Conservation (phyloP, 2,329 filamentous ascomycete genomes). For the Aspergillus fijiensis region DNA sequence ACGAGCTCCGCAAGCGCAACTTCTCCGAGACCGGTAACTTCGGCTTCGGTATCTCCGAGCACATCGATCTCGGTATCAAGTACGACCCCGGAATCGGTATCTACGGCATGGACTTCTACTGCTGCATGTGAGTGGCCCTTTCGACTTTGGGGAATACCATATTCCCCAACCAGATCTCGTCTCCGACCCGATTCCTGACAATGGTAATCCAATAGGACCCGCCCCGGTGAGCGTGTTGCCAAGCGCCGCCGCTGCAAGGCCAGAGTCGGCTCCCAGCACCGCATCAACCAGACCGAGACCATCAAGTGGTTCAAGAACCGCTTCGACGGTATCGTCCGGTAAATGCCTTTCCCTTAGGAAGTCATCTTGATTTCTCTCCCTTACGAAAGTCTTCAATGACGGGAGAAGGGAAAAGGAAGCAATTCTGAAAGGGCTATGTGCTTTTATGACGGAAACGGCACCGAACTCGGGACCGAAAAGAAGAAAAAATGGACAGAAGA, state of each 20-base stretch:
- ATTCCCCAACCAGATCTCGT: background rate
- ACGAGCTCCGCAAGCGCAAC: constrained; percentile 99
- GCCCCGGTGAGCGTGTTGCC: constrained; percentile 95
- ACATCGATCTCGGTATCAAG: constrained; percentile 99
- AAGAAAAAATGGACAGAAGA: constrained; percentile 23
- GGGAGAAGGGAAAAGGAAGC: background rate
- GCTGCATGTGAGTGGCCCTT: constrained; percentile 77
- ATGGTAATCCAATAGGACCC: constrained; percentile 60
- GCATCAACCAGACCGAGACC: constrained; percentile 92
- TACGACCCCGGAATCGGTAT: constrained; percentile 98
- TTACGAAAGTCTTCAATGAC: background rate
- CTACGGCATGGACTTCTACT: constrained; percentile 99
- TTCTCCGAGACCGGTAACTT: constrained; percentile 99
- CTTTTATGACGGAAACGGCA: constrained; percentile 11
- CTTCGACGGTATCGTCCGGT: constrained; percentile 99
- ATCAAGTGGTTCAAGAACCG: constrained; percentile 96
- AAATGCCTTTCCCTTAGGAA: constrained; percentile 51
- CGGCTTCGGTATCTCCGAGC: constrained; percentile 99
- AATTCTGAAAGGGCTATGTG: background rate
- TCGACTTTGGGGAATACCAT: background rate
- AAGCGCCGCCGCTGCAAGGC: constrained; percentile 89
- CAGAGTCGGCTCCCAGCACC: constrained; percentile 82
- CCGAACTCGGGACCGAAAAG: constrained; percentile 27
- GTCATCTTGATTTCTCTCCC: background rate
- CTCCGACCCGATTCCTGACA: constrained; percentile 28